Evolutionary conservation across 2,329 filamentous ascomycete genomes (phyloP).

Genomic region (Penicillium occitanis): DNA sequence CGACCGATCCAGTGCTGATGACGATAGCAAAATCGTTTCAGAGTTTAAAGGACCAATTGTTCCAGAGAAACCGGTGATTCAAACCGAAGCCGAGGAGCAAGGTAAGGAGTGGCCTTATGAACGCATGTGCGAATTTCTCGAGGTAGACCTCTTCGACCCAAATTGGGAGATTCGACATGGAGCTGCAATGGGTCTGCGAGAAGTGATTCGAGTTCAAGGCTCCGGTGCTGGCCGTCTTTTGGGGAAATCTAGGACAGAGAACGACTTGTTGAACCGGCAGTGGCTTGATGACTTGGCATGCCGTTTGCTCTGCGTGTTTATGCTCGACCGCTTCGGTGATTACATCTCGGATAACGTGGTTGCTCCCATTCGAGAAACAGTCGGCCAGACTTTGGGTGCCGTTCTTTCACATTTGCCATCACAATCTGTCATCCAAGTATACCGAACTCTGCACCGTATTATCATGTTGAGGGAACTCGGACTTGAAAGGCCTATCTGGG

Average conservation of each 20-base stretch:
- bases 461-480: slow-evolving; percentile 86
- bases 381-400: slow-evolving; percentile 89
- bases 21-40: slow-evolving; percentile 87
- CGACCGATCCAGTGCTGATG: slow-evolving; percentile 76
- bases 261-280: slow-evolving; percentile 73
- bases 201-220: slow-evolving; percentile 89
- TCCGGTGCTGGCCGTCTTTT: slow-evolving; percentile 76
- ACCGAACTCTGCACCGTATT: slow-evolving; percentile 79
- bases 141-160: slow-evolving; percentile 87
- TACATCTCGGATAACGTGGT: slow-evolving; percentile 98
- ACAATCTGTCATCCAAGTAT: slow-evolving; percentile 78
- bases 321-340: slow-evolving; percentile 95
- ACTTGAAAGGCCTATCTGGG: slow-evolving; percentile 76
- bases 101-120: slow-evolving; percentile 93
- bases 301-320: slow-evolving; percentile 89
- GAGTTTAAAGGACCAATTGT: slow-evolving; percentile 87
- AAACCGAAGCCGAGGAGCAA: slow-evolving; percentile 72
- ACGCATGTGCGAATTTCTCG: slow-evolving; percentile 88
- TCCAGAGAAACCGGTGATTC: slow-evolving; percentile 81
- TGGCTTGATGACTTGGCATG: slow-evolving; percentile 97
- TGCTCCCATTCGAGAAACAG: slow-evolving; percentile 90
- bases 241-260: slow-evolving; percentile 69
- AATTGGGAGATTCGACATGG: slow-evolving; percentile 96
- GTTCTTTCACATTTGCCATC: slow-evolving; percentile 80
- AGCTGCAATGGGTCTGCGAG: slow-evolving; percentile 89